phyloP scores from a whole-genome alignment of 2,329 filamentous ascomycete species.

The Trichoderma afroharzianum region DNA sequence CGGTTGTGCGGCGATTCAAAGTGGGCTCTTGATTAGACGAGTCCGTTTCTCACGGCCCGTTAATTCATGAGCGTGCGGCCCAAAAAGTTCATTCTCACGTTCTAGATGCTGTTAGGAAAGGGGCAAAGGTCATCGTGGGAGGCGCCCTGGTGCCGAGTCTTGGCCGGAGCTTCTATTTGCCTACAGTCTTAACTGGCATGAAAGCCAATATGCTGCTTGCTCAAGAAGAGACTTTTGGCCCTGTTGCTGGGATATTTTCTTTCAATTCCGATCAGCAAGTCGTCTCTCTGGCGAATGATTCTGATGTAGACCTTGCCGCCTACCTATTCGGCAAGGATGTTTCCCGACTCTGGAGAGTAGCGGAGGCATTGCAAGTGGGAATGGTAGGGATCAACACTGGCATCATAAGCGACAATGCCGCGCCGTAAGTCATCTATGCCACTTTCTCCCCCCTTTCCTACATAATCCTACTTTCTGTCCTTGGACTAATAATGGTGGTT shows the following conservation, averaged over 20 bases:
- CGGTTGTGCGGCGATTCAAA: background rate
- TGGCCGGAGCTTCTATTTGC: background rate
- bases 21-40: background rate
- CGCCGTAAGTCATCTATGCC: background rate
- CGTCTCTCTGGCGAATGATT: background rate
- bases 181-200: background rate
- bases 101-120: background rate
- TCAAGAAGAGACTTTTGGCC: background rate
- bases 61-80: background rate
- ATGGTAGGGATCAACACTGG: constrained; percentile 50
- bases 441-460: background rate
- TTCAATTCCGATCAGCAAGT: background rate
- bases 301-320: constrained; percentile 43
- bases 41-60: background rate
- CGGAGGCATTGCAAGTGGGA: constrained; percentile 56
- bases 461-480: background rate
- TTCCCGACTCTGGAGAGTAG: constrained; percentile 40
- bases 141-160: background rate
- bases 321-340: constrained; percentile 63
- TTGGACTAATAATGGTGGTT: background rate
- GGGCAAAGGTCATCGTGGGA: background rate
- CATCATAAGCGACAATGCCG: background rate
- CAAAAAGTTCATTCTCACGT: background rate
- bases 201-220: background rate
- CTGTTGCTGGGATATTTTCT: background rate